phyloP scores from a whole-genome alignment of 768 basidiomycete species.

The Lactarius quietus region DNA sequence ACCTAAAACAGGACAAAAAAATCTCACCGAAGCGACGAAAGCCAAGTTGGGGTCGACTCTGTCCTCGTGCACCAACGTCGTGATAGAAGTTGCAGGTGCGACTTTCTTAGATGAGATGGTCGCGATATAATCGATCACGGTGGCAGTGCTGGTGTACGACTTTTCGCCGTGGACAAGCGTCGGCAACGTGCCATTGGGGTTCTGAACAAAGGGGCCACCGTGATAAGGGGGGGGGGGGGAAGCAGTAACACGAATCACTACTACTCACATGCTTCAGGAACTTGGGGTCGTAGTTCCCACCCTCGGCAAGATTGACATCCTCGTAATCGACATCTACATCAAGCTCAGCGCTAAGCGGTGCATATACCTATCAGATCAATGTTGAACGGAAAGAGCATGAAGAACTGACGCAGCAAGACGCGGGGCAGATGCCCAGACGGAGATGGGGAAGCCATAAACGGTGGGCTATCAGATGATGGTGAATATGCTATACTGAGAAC shows the following conservation, averaged over 20 bases:
- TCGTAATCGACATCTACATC: slow-evolving; percentile 37
- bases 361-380: neutral
- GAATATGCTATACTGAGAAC: neutral
- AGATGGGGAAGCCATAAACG: slow-evolving; percentile 37
- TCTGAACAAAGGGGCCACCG: slow-evolving; percentile 26
- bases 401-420: slow-evolving; percentile 41
- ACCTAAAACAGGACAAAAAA: neutral
- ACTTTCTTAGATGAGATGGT: slow-evolving; percentile 38
- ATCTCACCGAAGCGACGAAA: slow-evolving; percentile 39
- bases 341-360: slow-evolving; percentile 39
- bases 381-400: neutral
- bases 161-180: slow-evolving; percentile 6
- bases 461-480: slow-evolving; percentile 25
- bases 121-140: slow-evolving; percentile 42
- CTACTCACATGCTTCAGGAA: slow-evolving; percentile 43
- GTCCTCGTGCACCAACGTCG: slow-evolving; percentile 43
- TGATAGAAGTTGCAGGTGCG: slow-evolving; percentile 35
- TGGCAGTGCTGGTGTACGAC: slow-evolving; percentile 38
- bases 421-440: slow-evolving; percentile 42
- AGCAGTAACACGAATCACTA: neutral
- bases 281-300: slow-evolving; percentile 46
- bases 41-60: slow-evolving; percentile 52
- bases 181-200: slow-evolving; percentile 19
- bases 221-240: neutral
- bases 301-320: slow-evolving; percentile 42